Conservation (phyloP, 768 basidiomycete genomes). For the Lyophyllum shimeji region DNA sequence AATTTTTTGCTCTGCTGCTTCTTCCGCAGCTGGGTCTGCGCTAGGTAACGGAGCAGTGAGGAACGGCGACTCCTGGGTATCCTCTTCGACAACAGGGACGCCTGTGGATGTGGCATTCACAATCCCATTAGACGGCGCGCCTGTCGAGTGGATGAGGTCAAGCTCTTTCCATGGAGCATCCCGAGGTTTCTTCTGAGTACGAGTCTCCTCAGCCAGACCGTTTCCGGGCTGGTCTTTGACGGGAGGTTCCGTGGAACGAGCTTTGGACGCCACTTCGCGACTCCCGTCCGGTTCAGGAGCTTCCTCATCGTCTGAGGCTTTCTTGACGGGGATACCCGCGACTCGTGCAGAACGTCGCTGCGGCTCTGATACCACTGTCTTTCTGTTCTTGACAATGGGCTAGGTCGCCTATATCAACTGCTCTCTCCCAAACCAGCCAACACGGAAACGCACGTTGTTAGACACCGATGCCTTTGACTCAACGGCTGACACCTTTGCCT, state of each 20-base stretch:
- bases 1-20: neutral
- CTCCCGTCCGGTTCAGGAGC: neutral
- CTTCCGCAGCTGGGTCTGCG: neutral
- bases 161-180: slow-evolving; percentile 8
- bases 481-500: neutral
- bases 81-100: neutral
- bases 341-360: slow-evolving; percentile 13
- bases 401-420: neutral
- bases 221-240: neutral
- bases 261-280: neutral
- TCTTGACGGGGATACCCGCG: neutral
- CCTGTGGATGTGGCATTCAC: neutral
- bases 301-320: neutral
- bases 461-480: neutral
- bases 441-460: neutral
- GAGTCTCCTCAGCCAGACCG: neutral
- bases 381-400: neutral
- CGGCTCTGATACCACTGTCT: neutral
- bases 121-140: neutral
- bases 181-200: neutral
- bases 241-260: neutral
- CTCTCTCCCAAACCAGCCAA: neutral
- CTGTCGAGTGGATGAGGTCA: slow-evolving; percentile 5
- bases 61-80: neutral
- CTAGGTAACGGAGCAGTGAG: neutral